These are phyloP conservation scores for Musa schizocarpa DNA, from an alignment of 176 grass and related monocot species.

Conservation along the genomic window DNA sequence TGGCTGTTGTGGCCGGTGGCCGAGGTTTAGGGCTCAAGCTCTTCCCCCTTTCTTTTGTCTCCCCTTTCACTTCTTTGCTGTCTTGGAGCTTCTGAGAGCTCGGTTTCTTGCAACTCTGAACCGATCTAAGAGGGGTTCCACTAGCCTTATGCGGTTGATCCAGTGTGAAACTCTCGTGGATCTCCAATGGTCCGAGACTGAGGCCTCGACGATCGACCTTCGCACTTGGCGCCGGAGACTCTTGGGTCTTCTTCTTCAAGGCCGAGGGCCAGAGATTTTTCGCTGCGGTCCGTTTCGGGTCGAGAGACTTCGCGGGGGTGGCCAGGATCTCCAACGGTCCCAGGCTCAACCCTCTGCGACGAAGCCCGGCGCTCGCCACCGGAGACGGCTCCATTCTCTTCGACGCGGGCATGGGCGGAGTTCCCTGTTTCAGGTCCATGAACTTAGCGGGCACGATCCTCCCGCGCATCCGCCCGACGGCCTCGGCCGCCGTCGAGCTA, in stretches of 20 bases:
- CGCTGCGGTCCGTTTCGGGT: neutral
- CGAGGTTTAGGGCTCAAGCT: conserved; percentile 2
- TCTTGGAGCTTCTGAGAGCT: conserved; percentile 3
- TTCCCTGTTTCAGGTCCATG: conserved; percentile 21
- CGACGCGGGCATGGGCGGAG: neutral
- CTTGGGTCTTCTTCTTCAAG: conserved; percentile 18
- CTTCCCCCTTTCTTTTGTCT: neutral
- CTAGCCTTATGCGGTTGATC: conserved; percentile 1
- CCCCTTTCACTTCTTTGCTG: conserved; percentile 6
- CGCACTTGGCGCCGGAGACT: conserved; percentile 15
- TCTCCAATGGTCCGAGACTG: conserved; percentile 76
- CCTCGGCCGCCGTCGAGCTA: neutral
- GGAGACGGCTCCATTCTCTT: neutral
- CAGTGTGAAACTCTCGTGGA: conserved; percentile 33
- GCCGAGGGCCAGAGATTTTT: conserved; percentile 1
- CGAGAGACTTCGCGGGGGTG: neutral
- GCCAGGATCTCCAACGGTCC: conserved; percentile 16
- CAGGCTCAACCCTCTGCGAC: conserved; percentile 9
- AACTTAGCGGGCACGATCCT: conserved; percentile 34
- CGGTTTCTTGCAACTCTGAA: conserved; percentile 30
- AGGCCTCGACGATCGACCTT: conserved; percentile 45
- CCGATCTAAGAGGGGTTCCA: conserved; percentile 24
- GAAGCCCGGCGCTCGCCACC: neutral
- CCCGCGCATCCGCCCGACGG: conserved; percentile 14
- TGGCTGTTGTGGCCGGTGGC: neutral